Base-by-base conservation (phyloP, 2,329 filamentous ascomycete genomes). In the Lasiodiplodia gonubiensis region DNA sequence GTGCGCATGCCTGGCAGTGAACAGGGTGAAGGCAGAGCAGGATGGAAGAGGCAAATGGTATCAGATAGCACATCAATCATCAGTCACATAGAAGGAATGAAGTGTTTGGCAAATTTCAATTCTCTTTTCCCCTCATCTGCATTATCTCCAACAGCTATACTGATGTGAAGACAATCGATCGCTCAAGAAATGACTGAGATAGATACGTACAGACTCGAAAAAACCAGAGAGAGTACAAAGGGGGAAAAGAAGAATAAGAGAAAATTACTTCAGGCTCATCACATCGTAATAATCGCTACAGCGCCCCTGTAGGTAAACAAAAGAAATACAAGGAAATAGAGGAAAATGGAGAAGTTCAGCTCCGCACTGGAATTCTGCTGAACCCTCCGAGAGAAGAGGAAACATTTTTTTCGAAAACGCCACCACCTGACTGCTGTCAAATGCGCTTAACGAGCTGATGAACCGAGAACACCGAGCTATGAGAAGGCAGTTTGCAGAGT, bases 311-410 rank as follows among this genome's bases (percentile, higher is more conserved):
- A 51, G 23, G 39, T 42, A 25, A n/a, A 49, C 10, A 39, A 16
- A 16, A 39, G 37, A 18, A 42, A 46, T n/a, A 46, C n/a, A 46
- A n/a, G 42, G 14, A n/a, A 46, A 46, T 46, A 21, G 3, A 46
- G 21, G n/a, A 10, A 46, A 46, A 46, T 46, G 42, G 42, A n/a
- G 10, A 21, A 21, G n/a, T 21, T 46, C 42, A 49, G n/a, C 48
- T 64, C 61, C 61, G 61, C 61, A 64, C 61, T 64, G 61, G 61
- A 64, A 63, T 59, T 46, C 33, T 46, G 30, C 35, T 33, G 61
- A 37, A 23, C 61, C 23, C 61, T 42, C 7, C 11, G 21, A 21
- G n/a, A 37, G 27, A 21, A 52, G 42, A 48, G 1, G 37, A 27
- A 30, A 61, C 57, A 49, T 14, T 61, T 23, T n/a, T 49, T 30